Conservation (phyloP, 441 rosid species). For the Populus hybrid region DNA sequence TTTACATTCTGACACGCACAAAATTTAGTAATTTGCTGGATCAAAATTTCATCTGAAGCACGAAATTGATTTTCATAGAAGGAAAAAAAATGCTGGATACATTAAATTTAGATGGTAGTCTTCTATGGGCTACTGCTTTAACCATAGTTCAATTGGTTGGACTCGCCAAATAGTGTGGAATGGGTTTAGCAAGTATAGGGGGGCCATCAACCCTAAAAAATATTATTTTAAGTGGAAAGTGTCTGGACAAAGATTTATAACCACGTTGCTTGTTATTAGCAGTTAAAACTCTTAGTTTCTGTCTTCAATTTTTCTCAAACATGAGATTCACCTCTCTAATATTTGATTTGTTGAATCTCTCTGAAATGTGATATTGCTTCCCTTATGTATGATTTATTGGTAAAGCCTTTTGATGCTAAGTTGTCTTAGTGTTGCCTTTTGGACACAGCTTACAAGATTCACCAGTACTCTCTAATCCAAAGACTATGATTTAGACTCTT, state of each 20-base stretch:
- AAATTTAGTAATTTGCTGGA: too few relatives aligned
- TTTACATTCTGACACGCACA: too few relatives aligned
- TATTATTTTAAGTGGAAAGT: background rate
- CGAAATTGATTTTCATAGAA: too few relatives aligned
- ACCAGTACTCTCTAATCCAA: background rate
- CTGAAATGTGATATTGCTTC: background rate
- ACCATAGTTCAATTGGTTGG: background rate
- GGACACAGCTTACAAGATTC: background rate
- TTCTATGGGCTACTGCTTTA: background rate
- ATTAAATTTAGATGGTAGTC: too few relatives aligned
- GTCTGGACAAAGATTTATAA: background rate
- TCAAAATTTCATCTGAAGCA: too few relatives aligned
- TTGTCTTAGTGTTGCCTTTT: background rate
- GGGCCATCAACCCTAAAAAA: background rate
- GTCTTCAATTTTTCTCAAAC: background rate
- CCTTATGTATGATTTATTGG: background rate
- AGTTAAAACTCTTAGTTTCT: background rate
- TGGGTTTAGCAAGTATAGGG: too few relatives aligned
- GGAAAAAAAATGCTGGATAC: too few relatives aligned
- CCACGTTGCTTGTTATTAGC: background rate
- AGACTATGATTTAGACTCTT: background rate
- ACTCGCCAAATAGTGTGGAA: background rate
- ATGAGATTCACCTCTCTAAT: background rate
- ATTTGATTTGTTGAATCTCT: background rate
- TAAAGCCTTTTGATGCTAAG: background rate